A percentile compares a stretch with the other conserved stretches of the same genome.
These are phyloP conservation scores for Ustulina deusta DNA, from an alignment of 2,329 filamentous ascomycete genomes.

Conservation along the genomic window DNA sequence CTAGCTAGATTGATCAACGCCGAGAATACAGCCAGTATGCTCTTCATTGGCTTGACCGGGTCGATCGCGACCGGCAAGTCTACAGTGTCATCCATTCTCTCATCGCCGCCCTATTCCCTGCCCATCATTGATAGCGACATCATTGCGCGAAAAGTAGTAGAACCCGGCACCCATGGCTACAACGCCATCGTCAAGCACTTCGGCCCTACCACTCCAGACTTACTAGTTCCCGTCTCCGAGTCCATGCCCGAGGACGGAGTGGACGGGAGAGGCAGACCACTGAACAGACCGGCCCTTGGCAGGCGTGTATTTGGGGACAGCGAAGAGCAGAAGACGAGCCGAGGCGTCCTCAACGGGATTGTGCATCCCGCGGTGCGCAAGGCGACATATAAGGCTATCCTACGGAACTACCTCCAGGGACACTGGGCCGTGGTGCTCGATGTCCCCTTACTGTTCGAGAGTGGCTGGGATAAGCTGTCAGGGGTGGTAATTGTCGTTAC, in stretches of 20 bases:
- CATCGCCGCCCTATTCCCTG: conserved; percentile 82
- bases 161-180: conserved; percentile 89
- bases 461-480: conserved; percentile 85
- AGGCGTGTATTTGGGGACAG: conserved; percentile 85
- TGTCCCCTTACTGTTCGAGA: conserved; percentile 92
- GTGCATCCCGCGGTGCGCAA: conserved; percentile 90
- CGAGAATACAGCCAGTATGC: conserved; percentile 68
- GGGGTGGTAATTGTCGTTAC: conserved; percentile 89
- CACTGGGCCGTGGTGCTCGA: conserved; percentile 93
- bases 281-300: conserved; percentile 89
- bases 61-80: conserved; percentile 99
- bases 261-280: conserved; percentile 73
- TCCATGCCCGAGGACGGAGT: conserved; percentile 66
- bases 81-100: conserved; percentile 87
- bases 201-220: conserved; percentile 82
- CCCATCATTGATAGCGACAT: conserved; percentile 95
- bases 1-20: background rate
- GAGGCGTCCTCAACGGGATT: conserved; percentile 85
- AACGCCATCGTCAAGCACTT: conserved; percentile 85
- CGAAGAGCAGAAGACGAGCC: conserved; percentile 76
- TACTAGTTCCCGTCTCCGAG: conserved; percentile 73
- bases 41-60: conserved; percentile 94
- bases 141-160: conserved; percentile 91
- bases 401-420: conserved; percentile 79
- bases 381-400: conserved; percentile 81